These are phyloP conservation scores for Nosema granulosis DNA, from an alignment of 371 early-diverging fungal species.

Conservation along the genomic window DNA sequence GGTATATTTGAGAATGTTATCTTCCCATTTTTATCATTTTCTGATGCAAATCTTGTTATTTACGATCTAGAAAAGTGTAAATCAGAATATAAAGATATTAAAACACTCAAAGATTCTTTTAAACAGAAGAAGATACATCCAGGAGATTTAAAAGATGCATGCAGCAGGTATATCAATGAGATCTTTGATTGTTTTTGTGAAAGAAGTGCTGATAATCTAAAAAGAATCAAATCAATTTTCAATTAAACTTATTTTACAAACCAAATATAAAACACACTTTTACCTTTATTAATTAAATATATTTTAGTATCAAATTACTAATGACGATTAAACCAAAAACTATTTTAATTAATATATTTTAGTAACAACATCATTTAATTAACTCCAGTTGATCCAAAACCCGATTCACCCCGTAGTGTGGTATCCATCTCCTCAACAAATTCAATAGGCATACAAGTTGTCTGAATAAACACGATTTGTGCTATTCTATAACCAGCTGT, in stretches of 20 bases:
- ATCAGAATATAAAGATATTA: conserved; percentile 71
- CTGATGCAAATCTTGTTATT: conserved; percentile 66
- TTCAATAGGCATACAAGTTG: neutral
- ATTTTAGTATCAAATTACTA: neutral
- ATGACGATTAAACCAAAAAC: neutral
- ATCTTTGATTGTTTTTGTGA: no score
- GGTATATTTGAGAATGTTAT: conserved; percentile 80
- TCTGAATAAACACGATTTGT: conserved; percentile 52
- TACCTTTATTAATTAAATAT: neutral
- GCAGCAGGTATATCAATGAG: conserved; percentile 76
- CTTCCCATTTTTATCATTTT: conserved; percentile 71
- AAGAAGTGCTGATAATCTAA: no score
- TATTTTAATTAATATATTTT: neutral
- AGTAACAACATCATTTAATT: conserved; percentile 8
- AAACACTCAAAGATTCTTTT: conserved; percentile 79
- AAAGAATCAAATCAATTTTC: no score
- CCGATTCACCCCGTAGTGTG: conserved; percentile 30
- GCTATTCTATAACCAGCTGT: conserved; percentile 47
- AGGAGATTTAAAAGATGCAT: conserved; percentile 85
- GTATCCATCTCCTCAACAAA: conserved; percentile 19
- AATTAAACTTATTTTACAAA: no score
- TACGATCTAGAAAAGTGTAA: conserved; percentile 70
- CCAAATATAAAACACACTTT: no score
- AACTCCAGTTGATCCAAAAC: conserved; percentile 53
- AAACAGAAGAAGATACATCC: conserved; percentile 81